phyloP scores from a whole-genome alignment of 805 yeast genomes.

The Diddensiella transvaalensis region DNA sequence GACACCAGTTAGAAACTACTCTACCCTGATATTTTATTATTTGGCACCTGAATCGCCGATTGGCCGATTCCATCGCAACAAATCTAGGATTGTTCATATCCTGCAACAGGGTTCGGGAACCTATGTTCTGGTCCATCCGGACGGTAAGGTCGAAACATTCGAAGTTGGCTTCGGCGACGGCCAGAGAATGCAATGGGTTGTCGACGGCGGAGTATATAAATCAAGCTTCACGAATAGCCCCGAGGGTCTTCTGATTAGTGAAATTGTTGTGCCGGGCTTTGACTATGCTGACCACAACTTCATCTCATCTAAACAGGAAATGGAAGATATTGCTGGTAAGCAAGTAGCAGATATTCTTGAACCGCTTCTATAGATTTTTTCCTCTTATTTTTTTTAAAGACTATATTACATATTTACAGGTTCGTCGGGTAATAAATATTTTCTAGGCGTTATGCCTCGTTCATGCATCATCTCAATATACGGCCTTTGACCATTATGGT shows the following conservation, averaged over 20 bases:
- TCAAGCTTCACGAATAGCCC: constrained; percentile 41
- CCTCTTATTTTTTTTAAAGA: too few relatives aligned
- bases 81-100: constrained; percentile 53
- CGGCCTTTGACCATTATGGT: background rate
- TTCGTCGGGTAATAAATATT: constrained; percentile 1
- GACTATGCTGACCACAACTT: constrained; percentile 52
- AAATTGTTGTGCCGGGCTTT: constrained; percentile 61
- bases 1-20: constrained; percentile 35
- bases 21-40: constrained; percentile 52
- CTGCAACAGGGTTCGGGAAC: constrained; percentile 55
- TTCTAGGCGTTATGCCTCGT: background rate
- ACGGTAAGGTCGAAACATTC: constrained; percentile 47
- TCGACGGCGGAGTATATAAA: constrained; percentile 58
- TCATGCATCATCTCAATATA: background rate
- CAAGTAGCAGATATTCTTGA: constrained; percentile 6
- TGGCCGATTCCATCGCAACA: constrained; percentile 50
- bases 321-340: constrained; percentile 12
- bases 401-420: background rate
- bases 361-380: constrained; percentile 3
- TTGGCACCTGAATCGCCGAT: constrained; percentile 49
- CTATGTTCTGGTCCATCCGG: constrained; percentile 50
- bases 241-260: constrained; percentile 43
- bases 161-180: constrained; percentile 53
- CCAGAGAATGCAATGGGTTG: constrained; percentile 58
- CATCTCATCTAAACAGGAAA: constrained; percentile 27